Evolutionary conservation across 805 yeast species (phyloP), one percentile per base, ranked within the genome.

Genomic region (Kazachstania africana): DNA sequence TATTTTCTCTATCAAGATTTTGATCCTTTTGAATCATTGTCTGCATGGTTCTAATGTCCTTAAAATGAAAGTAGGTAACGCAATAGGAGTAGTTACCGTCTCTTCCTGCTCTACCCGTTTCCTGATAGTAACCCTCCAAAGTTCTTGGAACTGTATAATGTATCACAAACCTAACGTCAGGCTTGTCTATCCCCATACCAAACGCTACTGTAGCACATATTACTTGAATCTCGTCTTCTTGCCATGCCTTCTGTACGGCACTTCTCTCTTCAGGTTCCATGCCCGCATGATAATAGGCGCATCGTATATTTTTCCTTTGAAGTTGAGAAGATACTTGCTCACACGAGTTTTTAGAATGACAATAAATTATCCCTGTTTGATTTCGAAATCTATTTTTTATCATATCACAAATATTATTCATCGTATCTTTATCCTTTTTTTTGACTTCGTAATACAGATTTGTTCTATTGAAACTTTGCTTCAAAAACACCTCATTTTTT

Each of bases 141-240:
- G 85, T 83, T 45, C 95, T 63, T 0, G 99, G 97, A 18, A 91
- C 59, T 4, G 91, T 81, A 39, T 79, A 66, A 57, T 91, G 99
- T 27, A 82, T 74, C 3, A 91, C 98, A 60, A 68, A 88, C 24
- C 99, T 63, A 9, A 91, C 98, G 56, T 91, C 94, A 0, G 96
- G 84, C 53, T 91, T 91, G 58, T 91, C 99, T 36, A 91, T 91
- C 29, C 99, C 99, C 98, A 91, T 91, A 16, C 99, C 99, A 64
- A 91, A 91, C 0, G 98, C 98, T 45, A 91, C 82, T 0, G 99
- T 91, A 0, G 99, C 99, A 60, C 97, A 91, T 9, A 91, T 85
- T 1, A 87, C 78, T 47, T 76, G 78, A 15, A 78, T 60, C 13
- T 56, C 53, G 32, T 79, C 78, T 2, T 59, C 52, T 52, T 91